A percentile compares a stretch with the other conserved stretches of the same genome.
Conservation (phyloP, 2,329 filamentous ascomycete species). For the Gremmenia infestans region DNA sequence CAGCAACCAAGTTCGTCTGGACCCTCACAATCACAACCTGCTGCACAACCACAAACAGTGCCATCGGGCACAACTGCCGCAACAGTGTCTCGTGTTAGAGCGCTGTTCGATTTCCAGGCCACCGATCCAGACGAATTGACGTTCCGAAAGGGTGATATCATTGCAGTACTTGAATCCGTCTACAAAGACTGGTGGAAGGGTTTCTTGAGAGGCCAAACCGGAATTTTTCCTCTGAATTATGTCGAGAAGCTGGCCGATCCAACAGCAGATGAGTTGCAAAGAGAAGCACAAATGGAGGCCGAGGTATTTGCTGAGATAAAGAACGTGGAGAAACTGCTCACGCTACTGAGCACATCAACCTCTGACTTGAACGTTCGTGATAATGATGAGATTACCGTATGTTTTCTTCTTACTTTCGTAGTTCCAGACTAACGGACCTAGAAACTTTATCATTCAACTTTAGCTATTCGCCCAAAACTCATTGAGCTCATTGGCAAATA, state of each 20-base stretch:
- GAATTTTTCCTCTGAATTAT: slow-evolving; percentile 97
- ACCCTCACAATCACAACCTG: slow-evolving; percentile 35
- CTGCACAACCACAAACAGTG: slow-evolving; percentile 48
- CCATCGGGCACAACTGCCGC: slow-evolving; percentile 88
- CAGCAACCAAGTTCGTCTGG: slow-evolving; percentile 33
- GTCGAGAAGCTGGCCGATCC: slow-evolving; percentile 96
- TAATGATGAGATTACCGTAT: slow-evolving; percentile 90
- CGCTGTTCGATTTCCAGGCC: slow-evolving; percentile 89
- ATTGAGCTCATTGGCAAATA: slow-evolving; percentile 99
- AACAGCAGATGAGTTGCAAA: slow-evolving; percentile 87
- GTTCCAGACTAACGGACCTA: slow-evolving; percentile 36
- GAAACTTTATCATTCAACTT: slow-evolving; percentile 84
- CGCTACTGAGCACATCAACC: slow-evolving; percentile 82
- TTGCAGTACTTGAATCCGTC: slow-evolving; percentile 93
- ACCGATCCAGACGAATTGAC: slow-evolving; percentile 92
- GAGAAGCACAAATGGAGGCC: slow-evolving; percentile 91
- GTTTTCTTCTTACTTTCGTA: slow-evolving; percentile 22
- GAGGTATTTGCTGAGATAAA: slow-evolving; percentile 74
- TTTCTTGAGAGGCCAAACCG: slow-evolving; percentile 86
- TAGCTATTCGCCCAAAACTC: slow-evolving; percentile 91
- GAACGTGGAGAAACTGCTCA: slow-evolving; percentile 77
- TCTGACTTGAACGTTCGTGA: slow-evolving; percentile 78
- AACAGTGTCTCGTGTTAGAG: slow-evolving; percentile 89
- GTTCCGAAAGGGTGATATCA: slow-evolving; percentile 95
- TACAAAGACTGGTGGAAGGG: slow-evolving; percentile 99